A percentile compares a stretch with the other conserved stretches of the same genome.
Conservation (phyloP, 1,284 basidiomycete species). For the Sporisorium exsertum region DNA sequence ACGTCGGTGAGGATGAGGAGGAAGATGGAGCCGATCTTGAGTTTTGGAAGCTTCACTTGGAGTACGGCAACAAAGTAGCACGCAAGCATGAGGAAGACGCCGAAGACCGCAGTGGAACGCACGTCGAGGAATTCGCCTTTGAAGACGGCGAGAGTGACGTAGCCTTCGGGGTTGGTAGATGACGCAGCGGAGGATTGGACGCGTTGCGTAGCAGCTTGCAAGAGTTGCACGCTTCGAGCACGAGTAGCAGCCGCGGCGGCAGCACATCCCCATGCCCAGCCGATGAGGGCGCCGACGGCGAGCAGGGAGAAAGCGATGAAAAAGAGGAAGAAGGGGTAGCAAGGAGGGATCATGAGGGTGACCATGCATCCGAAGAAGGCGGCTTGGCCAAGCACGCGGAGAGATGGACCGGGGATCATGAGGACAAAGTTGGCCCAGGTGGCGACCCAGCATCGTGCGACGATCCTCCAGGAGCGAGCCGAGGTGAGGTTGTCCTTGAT, state of each 20-base stretch:
- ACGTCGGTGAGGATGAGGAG: slow-evolving; percentile 57
- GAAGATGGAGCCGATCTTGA: slow-evolving; percentile 74
- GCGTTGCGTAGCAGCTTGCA: slow-evolving; percentile 72
- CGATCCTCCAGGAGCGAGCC: slow-evolving; percentile 35
- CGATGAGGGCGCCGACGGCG: slow-evolving; percentile 75
- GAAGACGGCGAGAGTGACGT: slow-evolving; percentile 73
- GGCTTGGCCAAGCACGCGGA: slow-evolving; percentile 61
- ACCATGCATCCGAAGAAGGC: slow-evolving; percentile 64
- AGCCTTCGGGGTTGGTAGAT: slow-evolving; percentile 63
- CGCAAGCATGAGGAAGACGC: slow-evolving; percentile 79
- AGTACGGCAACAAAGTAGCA: slow-evolving; percentile 76
- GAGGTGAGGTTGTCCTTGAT: slow-evolving; percentile 47
- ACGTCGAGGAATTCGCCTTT: slow-evolving; percentile 78
- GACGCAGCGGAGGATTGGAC: slow-evolving; percentile 68
- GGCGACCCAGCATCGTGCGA: slow-evolving; percentile 65
- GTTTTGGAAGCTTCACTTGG: slow-evolving; percentile 76
- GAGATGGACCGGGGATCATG: slow-evolving; percentile 57
- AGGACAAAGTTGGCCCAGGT: slow-evolving; percentile 61
- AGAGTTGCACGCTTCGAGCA: slow-evolving; percentile 74
- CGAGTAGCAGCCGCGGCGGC: slow-evolving; percentile 77
- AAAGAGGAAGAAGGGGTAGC: slow-evolving; percentile 60
- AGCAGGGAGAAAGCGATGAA: slow-evolving; percentile 73
- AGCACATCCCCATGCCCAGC: slow-evolving; percentile 81
- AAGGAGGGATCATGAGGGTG: slow-evolving; percentile 63
- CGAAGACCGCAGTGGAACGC: slow-evolving; percentile 74